Conservation (phyloP, 2,329 filamentous ascomycete species). For the Fusarium duplospermum region DNA sequence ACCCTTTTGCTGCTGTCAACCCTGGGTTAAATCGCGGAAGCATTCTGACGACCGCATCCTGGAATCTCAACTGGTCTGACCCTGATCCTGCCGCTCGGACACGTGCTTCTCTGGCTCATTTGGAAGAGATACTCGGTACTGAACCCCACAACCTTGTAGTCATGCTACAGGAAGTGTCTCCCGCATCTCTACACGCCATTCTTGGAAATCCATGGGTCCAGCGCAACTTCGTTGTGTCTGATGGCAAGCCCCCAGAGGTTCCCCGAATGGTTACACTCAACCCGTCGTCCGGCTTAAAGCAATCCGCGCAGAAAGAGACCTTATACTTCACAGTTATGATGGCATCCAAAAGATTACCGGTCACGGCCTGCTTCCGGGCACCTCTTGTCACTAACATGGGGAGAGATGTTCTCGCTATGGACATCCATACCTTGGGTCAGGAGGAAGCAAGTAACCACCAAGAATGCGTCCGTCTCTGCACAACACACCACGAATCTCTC, state of each 20-base stretch:
- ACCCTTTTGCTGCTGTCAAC: too few species aligned
- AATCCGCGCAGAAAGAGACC: background rate
- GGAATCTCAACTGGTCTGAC: constrained; percentile 12
- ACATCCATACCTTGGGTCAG: background rate
- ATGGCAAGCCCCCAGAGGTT: background rate
- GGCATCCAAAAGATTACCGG: constrained; percentile 1
- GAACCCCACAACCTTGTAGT: background rate
- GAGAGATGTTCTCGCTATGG: constrained; percentile 10
- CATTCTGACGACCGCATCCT: constrained; percentile 5
- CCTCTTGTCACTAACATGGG: constrained; percentile 7
- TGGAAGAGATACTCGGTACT: background rate
- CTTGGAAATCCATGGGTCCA: constrained; percentile 1
- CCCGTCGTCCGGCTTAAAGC: background rate
- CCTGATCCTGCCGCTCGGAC: constrained; percentile 1
- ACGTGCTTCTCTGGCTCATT: background rate
- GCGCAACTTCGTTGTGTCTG: constrained; percentile 12
- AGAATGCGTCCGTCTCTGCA: constrained; percentile 7
- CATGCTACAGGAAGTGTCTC: constrained; percentile 12
- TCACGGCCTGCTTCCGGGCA: constrained; percentile 6
- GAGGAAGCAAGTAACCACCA: background rate
- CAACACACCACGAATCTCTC: constrained; percentile 17
- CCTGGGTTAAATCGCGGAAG: background rate
- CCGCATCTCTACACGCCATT: background rate
- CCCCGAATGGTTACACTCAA: background rate
- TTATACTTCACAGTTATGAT: constrained; percentile 17